Conservation (phyloP, 345 rosid genomes). For the rapeseed (Brassica napus) region Da-Ae NC_063446.1:10291501-10292000, state of each 20-base stretch:
- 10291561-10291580: not conserved
- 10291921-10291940: not conserved
- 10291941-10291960: not conserved
- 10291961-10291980: not conserved
- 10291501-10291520: slow-evolving; percentile 28
- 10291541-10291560: not conserved
- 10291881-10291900: not conserved
- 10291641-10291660: not conserved
- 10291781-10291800: not conserved
- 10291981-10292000: not conserved
- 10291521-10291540: not conserved
- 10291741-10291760: not conserved
- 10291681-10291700: not conserved
- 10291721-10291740: not conserved
- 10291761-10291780: not conserved
- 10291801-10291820: not conserved
- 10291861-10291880: not conserved
- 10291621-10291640: not conserved
- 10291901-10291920: not conserved
- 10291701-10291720: not conserved
- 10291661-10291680: not conserved
- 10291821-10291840: not conserved
- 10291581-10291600: not conserved
- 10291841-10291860: not conserved
- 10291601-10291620: not conserved